Conservation (phyloP, 2,329 filamentous ascomycete species). For the Diaporthe ampelina region DNA sequence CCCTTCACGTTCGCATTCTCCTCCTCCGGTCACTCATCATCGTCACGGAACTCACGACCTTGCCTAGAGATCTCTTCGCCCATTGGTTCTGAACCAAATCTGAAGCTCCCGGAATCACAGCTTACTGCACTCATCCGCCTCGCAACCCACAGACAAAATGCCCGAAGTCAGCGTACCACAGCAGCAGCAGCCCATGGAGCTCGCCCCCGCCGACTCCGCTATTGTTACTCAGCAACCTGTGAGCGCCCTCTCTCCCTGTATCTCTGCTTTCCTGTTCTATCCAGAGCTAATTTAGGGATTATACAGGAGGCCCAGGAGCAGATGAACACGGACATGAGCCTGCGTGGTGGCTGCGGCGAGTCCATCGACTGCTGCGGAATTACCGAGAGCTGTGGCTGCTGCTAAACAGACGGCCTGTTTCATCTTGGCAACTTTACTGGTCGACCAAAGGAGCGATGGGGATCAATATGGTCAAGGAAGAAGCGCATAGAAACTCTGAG, state of each 20-base stretch:
- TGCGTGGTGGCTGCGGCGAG: conserved; percentile 41
- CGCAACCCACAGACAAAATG: conserved; percentile 4
- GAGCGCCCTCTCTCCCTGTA: not conserved
- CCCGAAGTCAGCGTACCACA: conserved; percentile 23
- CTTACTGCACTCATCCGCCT: not conserved
- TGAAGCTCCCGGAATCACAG: too few relatives aligned
- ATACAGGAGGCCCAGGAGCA: conserved; percentile 6
- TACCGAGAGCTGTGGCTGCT: conserved; percentile 39
- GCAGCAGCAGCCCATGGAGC: conserved; percentile 37
- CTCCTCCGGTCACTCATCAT: not conserved
- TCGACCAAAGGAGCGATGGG: not conserved
- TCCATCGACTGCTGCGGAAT: conserved; percentile 40
- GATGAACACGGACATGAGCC: conserved; percentile 32
- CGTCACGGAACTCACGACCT: not conserved
- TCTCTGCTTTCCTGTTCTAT: not conserved
- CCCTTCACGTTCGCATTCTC: not conserved
- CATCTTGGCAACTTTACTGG: too few relatives aligned
- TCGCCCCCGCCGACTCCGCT: not conserved
- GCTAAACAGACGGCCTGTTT: not conserved
- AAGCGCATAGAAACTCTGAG: too few relatives aligned
- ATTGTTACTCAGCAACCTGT: conserved; percentile 36
- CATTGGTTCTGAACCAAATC: not conserved
- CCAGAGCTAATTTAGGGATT: not conserved
- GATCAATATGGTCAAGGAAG: not conserved
- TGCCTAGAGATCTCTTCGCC: not conserved